These are phyloP conservation scores for Boletales sp. DNA, from an alignment of 768 basidiomycete species.

Conservation along the genomic window DNA sequence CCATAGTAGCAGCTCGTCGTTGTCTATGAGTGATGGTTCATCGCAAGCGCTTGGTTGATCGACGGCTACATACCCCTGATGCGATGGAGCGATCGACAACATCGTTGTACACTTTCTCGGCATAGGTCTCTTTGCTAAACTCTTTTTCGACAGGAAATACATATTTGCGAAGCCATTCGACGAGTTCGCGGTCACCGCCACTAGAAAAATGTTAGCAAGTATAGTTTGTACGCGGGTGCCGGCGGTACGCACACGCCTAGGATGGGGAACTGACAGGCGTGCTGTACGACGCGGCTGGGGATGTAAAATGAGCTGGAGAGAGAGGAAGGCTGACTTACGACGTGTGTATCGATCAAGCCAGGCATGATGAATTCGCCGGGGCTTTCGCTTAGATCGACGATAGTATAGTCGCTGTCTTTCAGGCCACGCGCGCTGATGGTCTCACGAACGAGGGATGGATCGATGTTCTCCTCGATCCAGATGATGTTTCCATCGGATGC, in stretches of 20 bases:
- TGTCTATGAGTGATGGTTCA: constrained; percentile 42
- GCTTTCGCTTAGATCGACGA: constrained; percentile 35
- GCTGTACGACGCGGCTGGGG: constrained; percentile 14
- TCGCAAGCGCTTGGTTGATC: neutral
- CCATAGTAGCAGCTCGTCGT: constrained; percentile 94
- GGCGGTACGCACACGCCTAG: constrained; percentile 30
- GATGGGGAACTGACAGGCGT: constrained; percentile 42
- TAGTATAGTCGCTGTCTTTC: constrained; percentile 7
- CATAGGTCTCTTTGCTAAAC: constrained; percentile 69
- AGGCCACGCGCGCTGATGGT: constrained; percentile 51
- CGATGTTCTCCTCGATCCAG: constrained; percentile 67
- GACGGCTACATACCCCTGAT: constrained; percentile 59
- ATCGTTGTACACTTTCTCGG: constrained; percentile 59
- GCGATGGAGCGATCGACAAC: constrained; percentile 72
- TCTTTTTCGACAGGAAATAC: constrained; percentile 88
- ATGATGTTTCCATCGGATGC: constrained; percentile 52
- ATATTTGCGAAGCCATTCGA: constrained; percentile 81
- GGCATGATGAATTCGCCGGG: constrained; percentile 75
- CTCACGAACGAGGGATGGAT: constrained; percentile 44
- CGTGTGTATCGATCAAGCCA: constrained; percentile 90
- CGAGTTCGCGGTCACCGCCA: constrained; percentile 80
- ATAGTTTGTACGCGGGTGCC: neutral
- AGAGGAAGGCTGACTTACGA: constrained; percentile 45
- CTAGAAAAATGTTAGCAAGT: constrained; percentile 34
- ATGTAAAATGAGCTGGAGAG: neutral